Evolutionary conservation across 306 rosid species (phyloP), one percentile per base, ranked within the genome.

Genomic region (Cucumis melo): DNA sequence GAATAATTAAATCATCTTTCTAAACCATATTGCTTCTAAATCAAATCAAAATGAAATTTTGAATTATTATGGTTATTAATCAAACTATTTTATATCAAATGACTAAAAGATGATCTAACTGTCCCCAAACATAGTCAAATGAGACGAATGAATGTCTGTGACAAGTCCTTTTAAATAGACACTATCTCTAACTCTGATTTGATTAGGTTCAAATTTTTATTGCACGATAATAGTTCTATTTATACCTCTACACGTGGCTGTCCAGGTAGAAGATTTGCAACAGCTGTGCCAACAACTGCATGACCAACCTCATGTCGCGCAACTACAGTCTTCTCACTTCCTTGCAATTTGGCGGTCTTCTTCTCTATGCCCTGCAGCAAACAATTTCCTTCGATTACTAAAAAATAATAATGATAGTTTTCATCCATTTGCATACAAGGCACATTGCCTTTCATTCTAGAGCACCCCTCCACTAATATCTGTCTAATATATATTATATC

Each of bases 241-340:
- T 36, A 82, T 81, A 94, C 99, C 97, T 94, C 97, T 70, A 90
- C 99, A 78, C 92, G 95, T 66, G 99, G 95, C 81, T 94, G 99
- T 81, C 96, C 97, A 78, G 93, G 73, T 82, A 94, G 89, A 84
- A 94, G 97, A 84, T 75, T 90, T 50, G 97, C 97, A 82, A 94
- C 94, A 50, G 99, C 97, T 78, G 99, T 94, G 66, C 99, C 96
- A 39, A 94, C 97, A 56, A 94, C 96, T 36, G 99, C 99, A 87
- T 94, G 99, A 76, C 99, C 99, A 81, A 91, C 99, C 87, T 94
- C 99, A 80, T 94, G 99, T 29, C 99, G 90, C 62, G 99, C 99
- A 82, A 94, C 99, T 44, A 92, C 99, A 85, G 84, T 92, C 80
- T 92, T 94, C 88, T 94, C 99, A 81, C 83, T 76, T 79, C 99